Conservation (phyloP, 768 basidiomycete species). For the Naganishia friedmannii region DNA sequence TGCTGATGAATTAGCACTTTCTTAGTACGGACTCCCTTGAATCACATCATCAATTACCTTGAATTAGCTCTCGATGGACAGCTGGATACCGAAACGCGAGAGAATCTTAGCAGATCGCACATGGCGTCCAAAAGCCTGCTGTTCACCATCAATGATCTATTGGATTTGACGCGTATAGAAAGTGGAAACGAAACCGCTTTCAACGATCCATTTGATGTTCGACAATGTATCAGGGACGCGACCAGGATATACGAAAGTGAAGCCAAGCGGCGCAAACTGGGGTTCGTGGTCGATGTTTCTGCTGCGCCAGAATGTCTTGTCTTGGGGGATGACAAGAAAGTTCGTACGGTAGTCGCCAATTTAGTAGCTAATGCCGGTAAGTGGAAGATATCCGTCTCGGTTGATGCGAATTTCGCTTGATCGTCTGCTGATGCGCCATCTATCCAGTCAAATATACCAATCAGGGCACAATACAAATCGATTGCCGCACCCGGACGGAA, state of each 20-base stretch:
- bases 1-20: not conserved
- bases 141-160: conserved; percentile 78
- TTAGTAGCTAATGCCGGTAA: conserved; percentile 70
- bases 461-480: conserved; percentile 62
- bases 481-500: conserved; percentile 59
- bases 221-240: conserved; percentile 63
- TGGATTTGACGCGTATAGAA: conserved; percentile 75
- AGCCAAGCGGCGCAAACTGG: conserved; percentile 62
- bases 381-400: conserved; percentile 36
- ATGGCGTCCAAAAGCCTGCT: conserved; percentile 74
- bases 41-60: conserved; percentile 83
- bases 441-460: conserved; percentile 69
- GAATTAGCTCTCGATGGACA: conserved; percentile 76
- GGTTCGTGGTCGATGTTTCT: conserved; percentile 61
- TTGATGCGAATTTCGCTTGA: not conserved
- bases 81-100: conserved; percentile 68
- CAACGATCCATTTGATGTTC: conserved; percentile 72
- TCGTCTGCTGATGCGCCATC: not conserved
- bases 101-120: conserved; percentile 69
- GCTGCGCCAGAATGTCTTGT: conserved; percentile 60
- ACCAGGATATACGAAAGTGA: conserved; percentile 65
- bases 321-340: conserved; percentile 70
- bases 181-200: conserved; percentile 70
- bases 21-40: conserved; percentile 68
- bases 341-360: conserved; percentile 73